A percentile compares a stretch with the other conserved stretches of the same genome.
These are phyloP conservation scores for Amphicarpaea edgeworthii DNA, from an alignment of 306 rosid species.

Conservation along the genomic window DNA sequence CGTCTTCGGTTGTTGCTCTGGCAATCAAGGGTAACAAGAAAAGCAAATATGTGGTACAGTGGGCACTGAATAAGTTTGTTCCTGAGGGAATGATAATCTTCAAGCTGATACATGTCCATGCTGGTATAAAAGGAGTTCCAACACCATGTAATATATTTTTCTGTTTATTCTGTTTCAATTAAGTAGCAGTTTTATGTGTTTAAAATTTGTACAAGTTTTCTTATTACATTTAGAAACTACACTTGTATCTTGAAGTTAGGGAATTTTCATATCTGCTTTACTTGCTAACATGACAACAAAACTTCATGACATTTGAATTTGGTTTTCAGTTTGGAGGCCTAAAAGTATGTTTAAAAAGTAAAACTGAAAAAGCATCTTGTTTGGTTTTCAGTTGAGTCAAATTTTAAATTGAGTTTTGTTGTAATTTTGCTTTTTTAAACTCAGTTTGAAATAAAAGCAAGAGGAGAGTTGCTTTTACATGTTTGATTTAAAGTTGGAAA, in stretches of 20 bases:
- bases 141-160: conserved; percentile 72
- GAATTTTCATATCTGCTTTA: no score
- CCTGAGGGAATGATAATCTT: conserved; percentile 70
- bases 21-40: conserved; percentile 84
- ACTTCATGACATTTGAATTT: no score
- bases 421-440: no score
- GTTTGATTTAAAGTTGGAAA: no score
- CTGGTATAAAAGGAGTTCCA: conserved; percentile 72
- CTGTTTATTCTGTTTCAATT: neutral
- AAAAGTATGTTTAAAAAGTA: no score
- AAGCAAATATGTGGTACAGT: conserved; percentile 74
- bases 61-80: conserved; percentile 87
- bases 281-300: no score
- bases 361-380: no score
- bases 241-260: conserved; percentile 12
- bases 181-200: conserved; percentile 11
- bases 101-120: conserved; percentile 79
- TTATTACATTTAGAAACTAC: neutral
- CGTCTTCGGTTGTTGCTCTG: conserved; percentile 64
- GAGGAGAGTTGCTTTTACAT: no score
- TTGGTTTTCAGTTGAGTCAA: no score
- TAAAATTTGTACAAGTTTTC: conserved; percentile 18
- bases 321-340: no score
- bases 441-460: no score
- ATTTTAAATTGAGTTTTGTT: no score